Conservation (phyloP, 2,329 filamentous ascomycete genomes). For the Colletotrichum caudatum region DNA sequence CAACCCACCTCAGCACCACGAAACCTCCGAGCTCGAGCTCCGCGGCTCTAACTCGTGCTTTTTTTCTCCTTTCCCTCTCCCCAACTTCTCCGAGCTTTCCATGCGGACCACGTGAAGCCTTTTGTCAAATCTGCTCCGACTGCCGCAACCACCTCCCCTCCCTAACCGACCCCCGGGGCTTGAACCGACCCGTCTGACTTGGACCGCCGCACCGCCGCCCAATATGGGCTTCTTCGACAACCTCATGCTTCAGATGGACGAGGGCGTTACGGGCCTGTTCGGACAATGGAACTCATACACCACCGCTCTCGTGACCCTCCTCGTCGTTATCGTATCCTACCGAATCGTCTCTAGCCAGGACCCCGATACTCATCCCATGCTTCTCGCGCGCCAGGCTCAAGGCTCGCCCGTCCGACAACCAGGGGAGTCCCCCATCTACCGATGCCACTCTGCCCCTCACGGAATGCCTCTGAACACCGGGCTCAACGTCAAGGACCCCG, state of each 20-base stretch:
- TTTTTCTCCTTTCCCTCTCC: slow-evolving; percentile 1
- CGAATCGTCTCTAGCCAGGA: slow-evolving; percentile 78
- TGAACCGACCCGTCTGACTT: slow-evolving; percentile 1
- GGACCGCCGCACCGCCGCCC: slow-evolving; percentile 29
- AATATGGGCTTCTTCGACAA: slow-evolving; percentile 63
- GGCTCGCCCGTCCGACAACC: slow-evolving; percentile 83
- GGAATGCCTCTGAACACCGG: slow-evolving; percentile 84
- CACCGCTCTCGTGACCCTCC: slow-evolving; percentile 74
- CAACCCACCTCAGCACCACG: slow-evolving; percentile 37
- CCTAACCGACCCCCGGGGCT: slow-evolving; percentile 12
- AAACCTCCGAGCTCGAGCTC: slow-evolving; percentile 38
- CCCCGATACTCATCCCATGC: slow-evolving; percentile 90
- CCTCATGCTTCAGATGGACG: slow-evolving; percentile 76
- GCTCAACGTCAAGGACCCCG: slow-evolving; percentile 84
- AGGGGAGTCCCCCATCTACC: slow-evolving; percentile 86
- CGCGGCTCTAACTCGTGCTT: slow-evolving; percentile 32
- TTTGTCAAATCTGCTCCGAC: slow-evolving; percentile 6
- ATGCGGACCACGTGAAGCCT: slow-evolving; percentile 38
- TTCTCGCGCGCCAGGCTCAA: slow-evolving; percentile 86
- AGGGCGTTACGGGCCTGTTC: slow-evolving; percentile 75
- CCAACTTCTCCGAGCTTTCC: slow-evolving; percentile 30
- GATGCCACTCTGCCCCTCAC: slow-evolving; percentile 86
- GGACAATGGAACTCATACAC: slow-evolving; percentile 87
- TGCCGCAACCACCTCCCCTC: not conserved
- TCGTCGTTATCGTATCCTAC: slow-evolving; percentile 77